Evolutionary conservation across 2,329 filamentous ascomycete species (phyloP).

Genomic region (Stachybotrys echinatus): DNA sequence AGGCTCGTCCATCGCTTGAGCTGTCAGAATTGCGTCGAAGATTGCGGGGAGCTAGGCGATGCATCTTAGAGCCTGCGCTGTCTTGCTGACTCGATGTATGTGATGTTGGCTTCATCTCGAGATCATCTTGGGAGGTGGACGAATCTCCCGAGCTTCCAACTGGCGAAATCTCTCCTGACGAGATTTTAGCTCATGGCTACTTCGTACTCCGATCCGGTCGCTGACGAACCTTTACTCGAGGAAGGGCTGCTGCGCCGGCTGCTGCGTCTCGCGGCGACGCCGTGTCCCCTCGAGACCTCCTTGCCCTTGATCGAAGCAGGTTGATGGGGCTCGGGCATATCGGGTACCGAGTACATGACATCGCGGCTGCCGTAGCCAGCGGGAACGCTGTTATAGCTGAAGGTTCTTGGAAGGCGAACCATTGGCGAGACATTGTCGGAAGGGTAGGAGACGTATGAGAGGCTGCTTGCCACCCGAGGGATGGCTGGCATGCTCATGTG

Average conservation of each 20-base stretch:
- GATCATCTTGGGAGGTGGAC: constrained; percentile 31
- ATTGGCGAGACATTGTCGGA: constrained; percentile 32
- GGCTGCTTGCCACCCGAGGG: constrained; percentile 41
- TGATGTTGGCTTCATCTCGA: constrained; percentile 28
- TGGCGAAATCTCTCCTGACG: constrained; percentile 14
- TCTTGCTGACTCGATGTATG: background rate
- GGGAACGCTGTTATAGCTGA: constrained; percentile 37
- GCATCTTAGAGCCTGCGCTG: constrained; percentile 2
- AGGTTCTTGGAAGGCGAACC: constrained; percentile 32
- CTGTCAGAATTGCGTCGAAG: constrained; percentile 22
- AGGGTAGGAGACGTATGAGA: constrained; percentile 43
- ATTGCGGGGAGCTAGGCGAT: constrained; percentile 19
- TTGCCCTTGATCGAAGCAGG: constrained; percentile 35
- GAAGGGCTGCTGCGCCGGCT: constrained; percentile 24
- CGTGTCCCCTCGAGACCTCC: constrained; percentile 15
- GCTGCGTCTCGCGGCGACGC: constrained; percentile 18
- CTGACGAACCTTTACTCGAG: constrained; percentile 29
- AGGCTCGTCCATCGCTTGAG: constrained; percentile 14
- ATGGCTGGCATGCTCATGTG: constrained; percentile 30
- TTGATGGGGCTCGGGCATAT: constrained; percentile 14
- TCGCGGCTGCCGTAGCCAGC: constrained; percentile 23
- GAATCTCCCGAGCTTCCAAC: constrained; percentile 31
- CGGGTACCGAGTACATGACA: constrained; percentile 22
- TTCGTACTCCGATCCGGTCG: constrained; percentile 8
- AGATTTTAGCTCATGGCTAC: constrained; percentile 10